Percentiles rank a stretch among this genome's conserved stretches.
Evolutionary conservation across 768 basidiomycete genomes (phyloP).

Genomic region (Mycena galopus): DNA sequence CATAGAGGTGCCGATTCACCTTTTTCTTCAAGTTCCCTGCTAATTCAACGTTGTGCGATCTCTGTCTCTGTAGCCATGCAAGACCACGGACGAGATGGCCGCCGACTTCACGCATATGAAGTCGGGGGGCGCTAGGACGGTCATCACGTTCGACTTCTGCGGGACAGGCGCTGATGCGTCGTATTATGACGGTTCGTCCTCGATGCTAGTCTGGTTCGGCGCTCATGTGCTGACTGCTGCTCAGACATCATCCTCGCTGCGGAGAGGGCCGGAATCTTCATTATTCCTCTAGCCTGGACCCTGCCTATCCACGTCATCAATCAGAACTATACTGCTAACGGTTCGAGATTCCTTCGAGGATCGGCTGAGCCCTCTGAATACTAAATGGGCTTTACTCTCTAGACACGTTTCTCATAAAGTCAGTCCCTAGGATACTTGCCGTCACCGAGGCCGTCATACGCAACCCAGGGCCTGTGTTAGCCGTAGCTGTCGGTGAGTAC

Average conservation of each 20-base stretch:
- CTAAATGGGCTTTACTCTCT: slow-evolving; percentile 9
- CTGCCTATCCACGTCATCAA: slow-evolving; percentile 32
- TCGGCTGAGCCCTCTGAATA: neutral
- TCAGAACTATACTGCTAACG: slow-evolving; percentile 32
- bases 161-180: slow-evolving; percentile 31
- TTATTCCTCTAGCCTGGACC: slow-evolving; percentile 34
- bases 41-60: slow-evolving; percentile 15
- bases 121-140: slow-evolving; percentile 30
- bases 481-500: slow-evolving; percentile 33
- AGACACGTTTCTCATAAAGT: slow-evolving; percentile 34
- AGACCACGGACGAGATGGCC: slow-evolving; percentile 27
- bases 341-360: slow-evolving; percentile 10
- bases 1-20: slow-evolving; percentile 23
- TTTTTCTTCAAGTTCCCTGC: slow-evolving; percentile 11
- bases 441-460: slow-evolving; percentile 35
- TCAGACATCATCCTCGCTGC: slow-evolving; percentile 32
- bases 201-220: neutral
- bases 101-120: slow-evolving; percentile 32
- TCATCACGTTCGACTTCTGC: slow-evolving; percentile 36
- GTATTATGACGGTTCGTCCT: slow-evolving; percentile 31
- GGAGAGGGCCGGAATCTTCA: slow-evolving; percentile 27
- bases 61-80: slow-evolving; percentile 29
- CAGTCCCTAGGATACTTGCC: slow-evolving; percentile 33
- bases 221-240: slow-evolving; percentile 10
- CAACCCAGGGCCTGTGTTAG: slow-evolving; percentile 33